These are phyloP conservation scores for Ascocoryne sarcoides DNA, from an alignment of 2,329 filamentous ascomycete genomes.

Conservation along the genomic window DNA sequence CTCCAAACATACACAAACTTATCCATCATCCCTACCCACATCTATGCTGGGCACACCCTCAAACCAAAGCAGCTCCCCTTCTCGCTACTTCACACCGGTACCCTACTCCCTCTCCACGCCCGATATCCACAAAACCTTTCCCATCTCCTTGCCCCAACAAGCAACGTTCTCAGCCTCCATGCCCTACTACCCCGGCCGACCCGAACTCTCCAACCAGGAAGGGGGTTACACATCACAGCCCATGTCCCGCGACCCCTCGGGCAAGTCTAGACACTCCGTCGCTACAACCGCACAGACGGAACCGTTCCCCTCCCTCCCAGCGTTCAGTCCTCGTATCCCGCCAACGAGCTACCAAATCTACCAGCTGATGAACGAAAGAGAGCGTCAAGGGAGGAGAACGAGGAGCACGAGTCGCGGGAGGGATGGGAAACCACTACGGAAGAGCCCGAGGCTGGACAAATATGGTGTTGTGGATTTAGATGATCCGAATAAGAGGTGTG, in stretches of 20 bases:
- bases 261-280: constrained; percentile 31
- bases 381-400: constrained; percentile 1
- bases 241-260: constrained; percentile 40
- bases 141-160: no score
- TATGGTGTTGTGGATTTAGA: constrained; percentile 1
- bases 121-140: constrained; percentile 7
- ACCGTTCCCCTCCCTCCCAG: constrained; percentile 19
- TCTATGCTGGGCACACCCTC: constrained; percentile 3
- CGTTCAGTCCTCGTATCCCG: constrained; percentile 18
- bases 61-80: constrained; percentile 8
- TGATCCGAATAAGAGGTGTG: constrained; percentile 10
- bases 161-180: background rate
- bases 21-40: constrained; percentile 7
- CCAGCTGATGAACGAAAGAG: constrained; percentile 9
- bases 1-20: constrained; percentile 9
- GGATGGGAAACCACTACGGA: constrained; percentile 5
- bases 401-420: background rate
- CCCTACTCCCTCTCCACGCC: constrained; percentile 15
- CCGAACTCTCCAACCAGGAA: constrained; percentile 34
- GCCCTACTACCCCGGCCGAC: constrained; percentile 23
- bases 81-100: background rate
- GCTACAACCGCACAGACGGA: constrained; percentile 28
- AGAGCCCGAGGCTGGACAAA: constrained; percentile 17
- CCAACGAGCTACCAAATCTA: constrained; percentile 22
- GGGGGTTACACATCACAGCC: constrained; percentile 42